Conservation (phyloP, 2,329 filamentous ascomycete species). For the Drechslerella dactyloides region DNA sequence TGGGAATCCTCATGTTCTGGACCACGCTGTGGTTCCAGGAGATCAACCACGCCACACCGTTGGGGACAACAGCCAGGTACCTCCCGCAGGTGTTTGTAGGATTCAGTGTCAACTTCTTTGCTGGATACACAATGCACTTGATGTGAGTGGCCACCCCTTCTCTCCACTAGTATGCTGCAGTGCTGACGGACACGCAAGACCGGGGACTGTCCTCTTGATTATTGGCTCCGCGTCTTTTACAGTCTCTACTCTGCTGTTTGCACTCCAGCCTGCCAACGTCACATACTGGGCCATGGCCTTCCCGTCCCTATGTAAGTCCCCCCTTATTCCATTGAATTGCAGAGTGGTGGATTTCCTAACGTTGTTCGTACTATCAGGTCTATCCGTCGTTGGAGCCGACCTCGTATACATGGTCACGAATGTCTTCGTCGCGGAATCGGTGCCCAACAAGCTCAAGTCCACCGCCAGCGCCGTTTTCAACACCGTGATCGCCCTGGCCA, state of each 20-base stretch:
- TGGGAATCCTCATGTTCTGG: slow-evolving; percentile 41
- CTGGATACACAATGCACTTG: slow-evolving; percentile 38
- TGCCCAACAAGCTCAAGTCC: slow-evolving; percentile 45
- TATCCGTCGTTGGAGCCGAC: slow-evolving; percentile 47
- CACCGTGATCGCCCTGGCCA: slow-evolving; percentile 40
- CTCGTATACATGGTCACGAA: slow-evolving; percentile 49
- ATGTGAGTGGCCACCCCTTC: slow-evolving; percentile 11
- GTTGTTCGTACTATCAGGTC: neutral
- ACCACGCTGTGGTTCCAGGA: slow-evolving; percentile 48
- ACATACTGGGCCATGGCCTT: slow-evolving; percentile 50
- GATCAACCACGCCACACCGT: slow-evolving; percentile 35
- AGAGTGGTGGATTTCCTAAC: neutral
- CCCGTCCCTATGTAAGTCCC: slow-evolving; percentile 38
- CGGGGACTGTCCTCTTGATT: slow-evolving; percentile 35
- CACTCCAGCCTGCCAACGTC: slow-evolving; percentile 35
- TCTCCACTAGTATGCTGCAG: neutral
- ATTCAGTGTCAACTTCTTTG: slow-evolving; percentile 35
- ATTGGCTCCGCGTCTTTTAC: slow-evolving; percentile 35
- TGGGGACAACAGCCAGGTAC: slow-evolving; percentile 37
- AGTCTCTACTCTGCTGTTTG: slow-evolving; percentile 37
- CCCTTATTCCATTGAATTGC: neutral
- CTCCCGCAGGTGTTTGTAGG: slow-evolving; percentile 39
- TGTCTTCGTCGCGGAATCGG: slow-evolving; percentile 43
- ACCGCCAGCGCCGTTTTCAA: slow-evolving; percentile 46
- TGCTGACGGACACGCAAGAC: slow-evolving; percentile 7